Evolutionary conservation across 2,329 filamentous ascomycete species (phyloP).

Genomic region (Cadophora sp.): DNA sequence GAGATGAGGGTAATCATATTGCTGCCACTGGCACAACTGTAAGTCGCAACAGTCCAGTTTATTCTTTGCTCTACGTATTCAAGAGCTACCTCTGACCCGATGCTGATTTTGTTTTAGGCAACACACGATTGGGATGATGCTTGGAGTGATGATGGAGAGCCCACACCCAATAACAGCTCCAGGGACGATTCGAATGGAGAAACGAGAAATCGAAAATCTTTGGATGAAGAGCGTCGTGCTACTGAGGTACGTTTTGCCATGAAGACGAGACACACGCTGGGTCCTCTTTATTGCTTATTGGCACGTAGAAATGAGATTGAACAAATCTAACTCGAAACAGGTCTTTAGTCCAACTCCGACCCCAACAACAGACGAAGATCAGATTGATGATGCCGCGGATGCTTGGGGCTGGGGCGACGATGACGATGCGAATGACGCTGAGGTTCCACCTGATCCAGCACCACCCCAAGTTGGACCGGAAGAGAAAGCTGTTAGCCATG

Average conservation of each 20-base stretch:
- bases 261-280: too few species aligned
- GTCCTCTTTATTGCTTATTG: too few species aligned
- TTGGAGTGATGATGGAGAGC: constrained; percentile 67
- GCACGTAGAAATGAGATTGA: background rate
- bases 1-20: constrained; percentile 69
- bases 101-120: constrained; percentile 25
- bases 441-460: background rate
- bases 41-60: background rate
- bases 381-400: constrained; percentile 47
- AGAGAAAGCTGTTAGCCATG: background rate
- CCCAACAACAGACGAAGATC: constrained; percentile 32
- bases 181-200: constrained; percentile 2
- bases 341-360: constrained; percentile 2
- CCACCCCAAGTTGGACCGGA: background rate
- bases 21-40: constrained; percentile 55
- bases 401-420: constrained; percentile 87
- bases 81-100: background rate
- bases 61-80: background rate
- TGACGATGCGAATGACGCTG: constrained; percentile 57
- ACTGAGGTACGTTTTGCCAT: constrained; percentile 18
- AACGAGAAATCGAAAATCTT: constrained; percentile 32
- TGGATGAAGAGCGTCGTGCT: constrained; percentile 34
- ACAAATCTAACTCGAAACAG: background rate
- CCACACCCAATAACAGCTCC: constrained; percentile 48
- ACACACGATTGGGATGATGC: constrained; percentile 75